Evolutionary conservation across 1,284 basidiomycete genomes (phyloP), one percentile per base, ranked within the genome.

Genomic region (Gomphus bonarii): DNA sequence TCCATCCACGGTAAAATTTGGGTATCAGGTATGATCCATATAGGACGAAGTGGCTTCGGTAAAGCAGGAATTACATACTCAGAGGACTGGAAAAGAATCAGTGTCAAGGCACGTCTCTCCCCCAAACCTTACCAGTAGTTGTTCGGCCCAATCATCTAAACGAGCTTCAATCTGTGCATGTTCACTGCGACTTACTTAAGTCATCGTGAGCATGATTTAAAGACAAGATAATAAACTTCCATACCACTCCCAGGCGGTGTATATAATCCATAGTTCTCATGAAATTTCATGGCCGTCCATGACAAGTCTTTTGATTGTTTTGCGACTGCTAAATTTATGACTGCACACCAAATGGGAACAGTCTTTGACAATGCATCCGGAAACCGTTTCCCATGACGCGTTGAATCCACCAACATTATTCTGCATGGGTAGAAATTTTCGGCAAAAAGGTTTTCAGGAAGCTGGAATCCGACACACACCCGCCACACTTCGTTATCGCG

Each of bases 301-400:
- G 10, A 55, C 47, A 7, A 33, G 44, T 8, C 65, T 58, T 28
- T 67, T 57, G 62, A 71, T 49, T 67, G 70, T 50, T 67, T 64
- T 16, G 64, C 58, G 14, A 86, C 63, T 0, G 91, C 91, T 8
- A 81, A 76, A 65, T 97, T 98, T 62, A 98, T 75, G 2, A 95
- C 91, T 1, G 90, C 77, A 68, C 95, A 98, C 95, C 95, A 99
- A 49, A 95, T 90, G 0, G 95, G 94, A 0, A 97, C 79, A 0
- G 95, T 98, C 69, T 98, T 98, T 5, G 90, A 90, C 0, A 98
- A 75, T 0, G 95, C 93, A 65, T 99, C 95, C 0, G 95, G 95
- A 62, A 95, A 88, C 14, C 91, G 84, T 72, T 99, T 98, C 8
- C 95, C 95, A 16, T 91, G 76, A 28, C 95, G 76, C 0, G 95